These are phyloP conservation scores for Colletotrichum karsti DNA, from an alignment of 2,329 filamentous ascomycete species.

Conservation along the genomic window DNA sequence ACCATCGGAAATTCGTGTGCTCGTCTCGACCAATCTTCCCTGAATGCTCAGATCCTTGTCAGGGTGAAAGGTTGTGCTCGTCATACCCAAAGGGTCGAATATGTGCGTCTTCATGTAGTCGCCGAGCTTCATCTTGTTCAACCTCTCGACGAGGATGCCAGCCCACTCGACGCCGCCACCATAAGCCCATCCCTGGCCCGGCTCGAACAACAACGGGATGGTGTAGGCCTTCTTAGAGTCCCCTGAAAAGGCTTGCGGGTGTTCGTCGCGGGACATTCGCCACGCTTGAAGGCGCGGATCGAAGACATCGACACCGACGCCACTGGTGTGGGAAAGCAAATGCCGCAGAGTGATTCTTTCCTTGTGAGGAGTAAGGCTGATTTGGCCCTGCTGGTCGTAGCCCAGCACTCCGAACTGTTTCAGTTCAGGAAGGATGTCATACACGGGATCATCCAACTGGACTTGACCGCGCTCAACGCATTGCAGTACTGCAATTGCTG, in stretches of 20 bases:
- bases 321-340: slow-evolving; percentile 3
- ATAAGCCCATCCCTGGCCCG: slow-evolving; percentile 7
- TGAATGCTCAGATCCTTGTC: background rate
- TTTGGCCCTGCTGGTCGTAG: background rate
- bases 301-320: background rate
- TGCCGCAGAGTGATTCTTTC: slow-evolving; percentile 10
- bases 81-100: background rate
- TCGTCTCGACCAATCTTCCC: background rate
- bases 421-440: background rate
- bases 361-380: background rate
- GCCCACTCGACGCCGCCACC: slow-evolving; percentile 8
- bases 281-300: background rate
- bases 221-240: background rate
- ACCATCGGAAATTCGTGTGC: background rate
- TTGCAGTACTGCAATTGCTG: background rate
- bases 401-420: background rate
- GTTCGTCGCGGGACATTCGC: slow-evolving; percentile 1
- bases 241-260: background rate
- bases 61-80: background rate
- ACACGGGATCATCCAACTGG: background rate
- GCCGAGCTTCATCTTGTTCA: background rate
- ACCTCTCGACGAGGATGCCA: background rate
- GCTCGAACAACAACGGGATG: slow-evolving; percentile 2
- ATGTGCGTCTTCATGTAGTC: background rate
- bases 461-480: background rate